phyloP scores from a whole-genome alignment of 2,329 filamentous ascomycete genomes.

The Pseudogymnoascus sp. region DNA sequence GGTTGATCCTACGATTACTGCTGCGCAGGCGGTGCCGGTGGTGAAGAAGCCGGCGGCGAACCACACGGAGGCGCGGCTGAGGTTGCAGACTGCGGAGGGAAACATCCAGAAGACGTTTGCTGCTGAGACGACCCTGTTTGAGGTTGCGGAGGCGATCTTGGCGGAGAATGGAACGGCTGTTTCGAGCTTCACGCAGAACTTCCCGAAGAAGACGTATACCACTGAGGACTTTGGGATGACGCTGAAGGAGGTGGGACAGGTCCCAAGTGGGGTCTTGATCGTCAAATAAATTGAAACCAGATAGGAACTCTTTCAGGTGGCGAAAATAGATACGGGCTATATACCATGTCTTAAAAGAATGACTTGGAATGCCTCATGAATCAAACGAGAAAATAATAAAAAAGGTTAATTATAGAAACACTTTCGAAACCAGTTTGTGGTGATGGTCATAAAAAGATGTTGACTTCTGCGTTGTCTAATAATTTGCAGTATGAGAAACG shows the following conservation, averaged over 20 bases:
- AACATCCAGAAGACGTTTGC: conserved; percentile 83
- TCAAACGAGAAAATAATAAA: not conserved
- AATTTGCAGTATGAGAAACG: not conserved
- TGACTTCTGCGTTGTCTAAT: not conserved
- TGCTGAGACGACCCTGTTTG: conserved; percentile 85
- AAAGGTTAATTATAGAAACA: not conserved
- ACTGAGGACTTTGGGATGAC: conserved; percentile 76
- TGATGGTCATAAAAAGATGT: not conserved
- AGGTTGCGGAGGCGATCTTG: conserved; percentile 68
- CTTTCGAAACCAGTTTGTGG: not conserved
- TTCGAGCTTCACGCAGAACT: conserved; percentile 74
- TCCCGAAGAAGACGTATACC: conserved; percentile 74
- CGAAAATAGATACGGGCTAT: not conserved
- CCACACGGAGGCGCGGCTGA: conserved; percentile 73
- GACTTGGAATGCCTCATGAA: conserved; percentile 1
- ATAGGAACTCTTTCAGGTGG: not conserved
- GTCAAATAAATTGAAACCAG: conserved; percentile 43
- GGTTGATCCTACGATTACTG: conserved; percentile 21
- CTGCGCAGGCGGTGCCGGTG: conserved; percentile 38
- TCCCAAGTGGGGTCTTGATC: conserved; percentile 85
- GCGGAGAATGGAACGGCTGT: conserved; percentile 64
- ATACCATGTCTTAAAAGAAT: not conserved
- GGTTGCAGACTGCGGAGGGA: conserved; percentile 68
- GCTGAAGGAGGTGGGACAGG: conserved; percentile 82
- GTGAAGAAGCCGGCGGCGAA: conserved; percentile 38